Evolutionary conservation across 495 filamentous ascomycete genomes (phyloP).

Genomic region (Pyronema domesticum): DNA sequence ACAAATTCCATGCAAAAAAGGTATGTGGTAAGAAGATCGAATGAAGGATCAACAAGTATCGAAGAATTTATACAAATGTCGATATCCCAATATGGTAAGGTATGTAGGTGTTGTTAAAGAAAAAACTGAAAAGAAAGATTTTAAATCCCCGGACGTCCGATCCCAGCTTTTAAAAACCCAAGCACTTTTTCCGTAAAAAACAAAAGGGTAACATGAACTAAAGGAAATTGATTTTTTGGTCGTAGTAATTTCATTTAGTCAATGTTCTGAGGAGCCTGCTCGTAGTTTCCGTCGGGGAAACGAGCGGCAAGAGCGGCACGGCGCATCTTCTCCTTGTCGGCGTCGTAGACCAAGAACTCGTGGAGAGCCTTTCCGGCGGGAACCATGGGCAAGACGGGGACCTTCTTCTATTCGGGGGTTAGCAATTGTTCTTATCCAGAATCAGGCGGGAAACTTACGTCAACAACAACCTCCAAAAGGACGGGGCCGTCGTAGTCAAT

Average conservation of each 20-base stretch:
- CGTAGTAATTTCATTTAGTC: neutral
- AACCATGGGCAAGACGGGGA: slow-evolving; percentile 97
- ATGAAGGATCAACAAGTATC: no score
- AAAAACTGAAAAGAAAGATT: neutral
- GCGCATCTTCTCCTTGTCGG: slow-evolving; percentile 19
- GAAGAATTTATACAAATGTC: no score
- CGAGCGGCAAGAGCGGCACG: slow-evolving; percentile 16
- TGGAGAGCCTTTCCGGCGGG: slow-evolving; percentile 71
- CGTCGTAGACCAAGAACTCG: slow-evolving; percentile 82
- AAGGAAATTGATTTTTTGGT: neutral
- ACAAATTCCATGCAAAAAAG: neutral
- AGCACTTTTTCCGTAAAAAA: no score
- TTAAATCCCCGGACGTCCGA: neutral
- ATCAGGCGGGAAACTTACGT: slow-evolving; percentile 84
- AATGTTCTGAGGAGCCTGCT: neutral
- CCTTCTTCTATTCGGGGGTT: slow-evolving; percentile 46
- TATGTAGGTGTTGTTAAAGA: neutral
- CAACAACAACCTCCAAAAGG: slow-evolving; percentile 42
- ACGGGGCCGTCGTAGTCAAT: slow-evolving; percentile 66
- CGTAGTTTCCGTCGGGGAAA: slow-evolving; percentile 20
- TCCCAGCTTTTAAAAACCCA: neutral
- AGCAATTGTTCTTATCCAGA: slow-evolving; percentile 34
- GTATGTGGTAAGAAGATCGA: no score
- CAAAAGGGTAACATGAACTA: no score
- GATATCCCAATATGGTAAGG: no score